Percentiles rank a stretch among this genome's conserved stretches.
phyloP scores from a whole-genome alignment of 805 yeast genomes.

The Lipomyces orientalis region DNA sequence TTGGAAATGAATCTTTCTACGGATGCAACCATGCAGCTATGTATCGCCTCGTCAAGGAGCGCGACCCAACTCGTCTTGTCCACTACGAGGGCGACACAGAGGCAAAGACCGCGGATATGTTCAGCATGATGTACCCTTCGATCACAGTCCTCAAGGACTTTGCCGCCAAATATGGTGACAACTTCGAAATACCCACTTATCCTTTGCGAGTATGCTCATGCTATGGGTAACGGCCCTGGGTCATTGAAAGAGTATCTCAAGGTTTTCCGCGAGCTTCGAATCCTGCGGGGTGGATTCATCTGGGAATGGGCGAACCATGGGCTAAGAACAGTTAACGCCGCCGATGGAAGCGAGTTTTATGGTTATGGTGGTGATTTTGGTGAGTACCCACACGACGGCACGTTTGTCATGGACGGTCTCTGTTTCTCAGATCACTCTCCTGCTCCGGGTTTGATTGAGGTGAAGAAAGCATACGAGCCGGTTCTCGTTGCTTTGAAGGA shows the following conservation, averaged over 20 bases:
- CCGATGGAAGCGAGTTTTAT: slow-evolving; percentile 36
- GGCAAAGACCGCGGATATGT: slow-evolving; percentile 45
- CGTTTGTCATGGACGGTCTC: slow-evolving; percentile 49
- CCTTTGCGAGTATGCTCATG: slow-evolving; percentile 49
- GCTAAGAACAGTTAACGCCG: slow-evolving; percentile 31
- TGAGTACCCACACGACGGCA: slow-evolving; percentile 48
- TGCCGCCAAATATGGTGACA: slow-evolving; percentile 33
- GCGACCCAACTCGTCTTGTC: slow-evolving; percentile 45
- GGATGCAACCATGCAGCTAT: slow-evolving; percentile 47
- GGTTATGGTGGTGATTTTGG: slow-evolving; percentile 50
- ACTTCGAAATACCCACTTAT: slow-evolving; percentile 46
- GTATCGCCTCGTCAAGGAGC: slow-evolving; percentile 41
- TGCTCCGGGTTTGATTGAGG: slow-evolving; percentile 47
- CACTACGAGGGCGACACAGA: slow-evolving; percentile 48
- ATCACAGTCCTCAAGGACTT: slow-evolving; percentile 39
- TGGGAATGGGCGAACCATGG: slow-evolving; percentile 54
- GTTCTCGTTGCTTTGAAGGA: slow-evolving; percentile 27
- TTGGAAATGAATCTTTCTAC: slow-evolving; percentile 50
- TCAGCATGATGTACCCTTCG: slow-evolving; percentile 46
- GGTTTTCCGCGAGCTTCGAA: slow-evolving; percentile 43
- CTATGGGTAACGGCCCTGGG: slow-evolving; percentile 52
- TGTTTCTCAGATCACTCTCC: slow-evolving; percentile 46
- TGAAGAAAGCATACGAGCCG: slow-evolving; percentile 48
- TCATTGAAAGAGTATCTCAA: slow-evolving; percentile 46
- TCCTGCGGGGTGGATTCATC: slow-evolving; percentile 49